These are phyloP conservation scores for Lotus japonicus DNA, from an alignment of 306 rosid genomes.

Conservation along the genomic window DNA sequence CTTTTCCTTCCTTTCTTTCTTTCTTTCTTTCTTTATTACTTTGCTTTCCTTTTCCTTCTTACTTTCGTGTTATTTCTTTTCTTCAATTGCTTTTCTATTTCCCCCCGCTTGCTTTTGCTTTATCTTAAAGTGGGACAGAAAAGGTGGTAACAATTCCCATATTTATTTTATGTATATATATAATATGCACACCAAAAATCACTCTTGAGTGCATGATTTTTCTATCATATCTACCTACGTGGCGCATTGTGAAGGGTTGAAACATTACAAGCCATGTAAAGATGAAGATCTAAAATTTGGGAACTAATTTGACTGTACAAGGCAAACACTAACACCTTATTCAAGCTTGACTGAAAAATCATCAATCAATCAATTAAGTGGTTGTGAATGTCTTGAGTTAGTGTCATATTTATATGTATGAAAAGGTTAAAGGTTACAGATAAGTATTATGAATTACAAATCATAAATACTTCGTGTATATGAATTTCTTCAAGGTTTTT, in stretches of 20 bases:
- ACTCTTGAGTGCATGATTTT: conserved; percentile 35
- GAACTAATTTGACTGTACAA: too few species aligned
- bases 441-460: too few species aligned
- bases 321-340: too few species aligned
- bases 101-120: conserved; percentile 59
- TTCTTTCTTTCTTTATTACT: conserved; percentile 34
- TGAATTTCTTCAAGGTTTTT: too few species aligned
- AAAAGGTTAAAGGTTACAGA: too few species aligned
- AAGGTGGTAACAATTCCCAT: conserved; percentile 62
- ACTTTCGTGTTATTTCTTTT: conserved; percentile 37
- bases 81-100: conserved; percentile 36
- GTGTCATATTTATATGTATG: too few species aligned
- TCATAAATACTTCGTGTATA: too few species aligned
- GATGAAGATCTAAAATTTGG: background rate
- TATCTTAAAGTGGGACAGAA: conserved; percentile 85
- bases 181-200: conserved; percentile 12
- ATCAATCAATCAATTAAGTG: too few species aligned
- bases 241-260: background rate
- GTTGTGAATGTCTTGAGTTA: too few species aligned
- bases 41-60: conserved; percentile 26
- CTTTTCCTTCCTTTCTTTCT: conserved; percentile 22
- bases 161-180: conserved; percentile 33
- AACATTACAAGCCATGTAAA: background rate
- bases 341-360: too few species aligned
- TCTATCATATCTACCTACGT: conserved; percentile 29